Base-by-base conservation (phyloP, 331 rosid species). In the Quercus phellos region DNA sequence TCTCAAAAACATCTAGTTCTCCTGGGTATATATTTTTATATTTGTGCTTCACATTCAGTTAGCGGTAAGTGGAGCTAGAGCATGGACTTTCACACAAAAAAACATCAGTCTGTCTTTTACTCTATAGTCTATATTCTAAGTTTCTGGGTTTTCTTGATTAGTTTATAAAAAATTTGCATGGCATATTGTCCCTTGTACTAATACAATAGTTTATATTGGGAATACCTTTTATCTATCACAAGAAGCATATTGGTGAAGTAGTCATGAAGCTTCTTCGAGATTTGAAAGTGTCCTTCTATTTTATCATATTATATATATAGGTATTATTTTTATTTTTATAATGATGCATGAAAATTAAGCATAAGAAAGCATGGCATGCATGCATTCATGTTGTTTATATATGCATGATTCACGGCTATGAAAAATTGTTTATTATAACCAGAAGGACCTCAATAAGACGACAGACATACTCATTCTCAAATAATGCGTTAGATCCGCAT, bases 401-500 rank as follows among this genome's bases (percentile, higher is more conserved):
- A 73, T n/a, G n/a, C 17, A 12, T 50, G 19, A 46, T 5, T 22
- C 73, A 14, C 34, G 74, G n/a, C 56, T 51, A 2, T 26, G 32
- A 22, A 50, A 18, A 42, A 14, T 42, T 12, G 35, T 70, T 70
- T 46, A 22, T 12, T 32, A 6, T 2, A 70, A 42, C 24, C 17
- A 22, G 50, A 79, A 16, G 21, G 68, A 78, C 53, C 50, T 27
- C 74, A 63, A 81, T 32, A 82, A 79, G 84, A 78, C 29, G 91
- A 92, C 97, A 92, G 87, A 92, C 92, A 92, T 92, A 77, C 96
- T 86, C 91, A 84, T 84, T 83, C 84, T 84, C 74, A 82, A 89
- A 84, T 75, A 75, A 82, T 83, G 87, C 81, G 86, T 56, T 73
- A 73, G 96, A 89, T 90, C 94, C 97, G 91, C 84, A 87, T 79